Conservation (phyloP, 345 rosid species). For the Corchorus olitorius region DNA sequence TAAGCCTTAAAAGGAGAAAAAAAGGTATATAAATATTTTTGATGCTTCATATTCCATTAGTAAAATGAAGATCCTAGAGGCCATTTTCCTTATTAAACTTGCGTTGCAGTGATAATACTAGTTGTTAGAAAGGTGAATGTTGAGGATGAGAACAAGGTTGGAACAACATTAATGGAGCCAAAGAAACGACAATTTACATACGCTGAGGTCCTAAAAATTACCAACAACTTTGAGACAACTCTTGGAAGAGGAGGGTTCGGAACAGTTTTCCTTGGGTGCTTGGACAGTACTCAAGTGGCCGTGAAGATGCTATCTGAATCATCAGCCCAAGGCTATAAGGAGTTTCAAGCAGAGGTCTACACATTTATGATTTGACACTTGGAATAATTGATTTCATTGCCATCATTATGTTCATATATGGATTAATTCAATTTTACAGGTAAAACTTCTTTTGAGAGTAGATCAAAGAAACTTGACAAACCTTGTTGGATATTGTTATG, state of each 20-base stretch:
- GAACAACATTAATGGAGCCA: constrained; percentile 20
- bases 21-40: constrained; percentile 12
- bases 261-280: constrained; percentile 44
- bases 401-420: no score
- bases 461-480: constrained; percentile 49
- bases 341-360: constrained; percentile 51
- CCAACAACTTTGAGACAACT: constrained; percentile 40
- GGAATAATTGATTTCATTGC: not conserved
- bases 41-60: not conserved
- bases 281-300: constrained; percentile 50
- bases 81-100: not conserved
- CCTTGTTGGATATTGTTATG: constrained; percentile 58
- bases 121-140: not conserved
- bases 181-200: constrained; percentile 38
- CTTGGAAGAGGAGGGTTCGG: constrained; percentile 59
- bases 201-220: constrained; percentile 40
- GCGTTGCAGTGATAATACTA: not conserved
- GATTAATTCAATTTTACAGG: constrained; percentile 30
- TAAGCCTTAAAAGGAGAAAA: constrained; percentile 29
- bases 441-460: constrained; percentile 49
- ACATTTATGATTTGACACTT: not conserved
- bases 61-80: not conserved
- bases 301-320: constrained; percentile 51
- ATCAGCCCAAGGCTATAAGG: constrained; percentile 46
- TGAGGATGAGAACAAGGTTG: not conserved